Conservation (phyloP, 75 land plant species). For the Selaginella moellendorffii region DNA sequence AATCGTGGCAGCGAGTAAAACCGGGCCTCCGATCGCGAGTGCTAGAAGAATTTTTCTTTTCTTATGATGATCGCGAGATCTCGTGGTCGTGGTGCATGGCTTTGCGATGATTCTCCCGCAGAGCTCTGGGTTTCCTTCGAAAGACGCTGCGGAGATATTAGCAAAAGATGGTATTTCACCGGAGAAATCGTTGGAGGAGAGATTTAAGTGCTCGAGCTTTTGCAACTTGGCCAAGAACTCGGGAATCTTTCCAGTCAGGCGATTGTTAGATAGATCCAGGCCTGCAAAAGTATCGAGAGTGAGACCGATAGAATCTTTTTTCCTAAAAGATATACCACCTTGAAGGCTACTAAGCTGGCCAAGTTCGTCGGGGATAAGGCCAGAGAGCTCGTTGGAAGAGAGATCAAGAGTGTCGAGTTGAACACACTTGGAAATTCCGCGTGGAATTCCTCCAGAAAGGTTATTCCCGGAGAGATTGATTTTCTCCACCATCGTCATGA, state of each 20-base stretch:
- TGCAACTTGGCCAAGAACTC: too few relatives aligned
- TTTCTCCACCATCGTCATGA: background rate
- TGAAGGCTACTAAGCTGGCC: too few relatives aligned
- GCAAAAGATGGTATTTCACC: too few relatives aligned
- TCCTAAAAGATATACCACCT: background rate
- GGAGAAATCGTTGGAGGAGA: too few relatives aligned
- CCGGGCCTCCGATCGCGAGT: too few relatives aligned
- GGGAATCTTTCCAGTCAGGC: background rate
- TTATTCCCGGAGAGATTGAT: background rate
- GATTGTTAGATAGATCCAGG: background rate
- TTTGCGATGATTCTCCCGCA: background rate
- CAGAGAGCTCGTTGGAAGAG: slow-evolving; percentile 20
- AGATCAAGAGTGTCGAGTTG: slow-evolving; percentile 18
- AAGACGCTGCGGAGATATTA: background rate
- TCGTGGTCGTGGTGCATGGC: too few relatives aligned
- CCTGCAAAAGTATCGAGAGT: background rate
- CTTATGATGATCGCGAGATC: too few relatives aligned
- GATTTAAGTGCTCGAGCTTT: too few relatives aligned
- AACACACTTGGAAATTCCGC: background rate
- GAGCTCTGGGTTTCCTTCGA: background rate
- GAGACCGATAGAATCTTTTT: background rate
- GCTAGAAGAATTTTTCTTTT: too few relatives aligned
- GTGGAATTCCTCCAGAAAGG: background rate
- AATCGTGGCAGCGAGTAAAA: too few relatives aligned
- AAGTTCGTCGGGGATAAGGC: slow-evolving; percentile 20